These are phyloP conservation scores for Penicillium sp. DNA, from an alignment of 2,329 filamentous ascomycete genomes.

Conservation along the genomic window DNA sequence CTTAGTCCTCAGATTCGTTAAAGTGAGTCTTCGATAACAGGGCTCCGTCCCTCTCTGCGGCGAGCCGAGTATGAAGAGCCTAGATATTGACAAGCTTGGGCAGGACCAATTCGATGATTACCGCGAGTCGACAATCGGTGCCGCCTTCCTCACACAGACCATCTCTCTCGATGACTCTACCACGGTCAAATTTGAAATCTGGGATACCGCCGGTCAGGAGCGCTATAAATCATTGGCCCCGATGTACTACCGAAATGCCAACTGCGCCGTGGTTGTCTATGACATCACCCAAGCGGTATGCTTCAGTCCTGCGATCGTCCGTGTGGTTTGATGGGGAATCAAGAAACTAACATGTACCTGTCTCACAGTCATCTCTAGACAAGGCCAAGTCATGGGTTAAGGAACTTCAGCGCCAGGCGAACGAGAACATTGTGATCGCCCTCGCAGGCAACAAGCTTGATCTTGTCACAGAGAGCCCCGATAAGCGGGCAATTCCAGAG, in stretches of 20 bases:
- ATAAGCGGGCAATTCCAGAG: slow-evolving; percentile 88
- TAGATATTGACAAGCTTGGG: slow-evolving; percentile 10
- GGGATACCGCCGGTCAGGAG: slow-evolving; percentile 98
- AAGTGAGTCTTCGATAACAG: slow-evolving; percentile 62
- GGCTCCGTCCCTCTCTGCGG: not conserved
- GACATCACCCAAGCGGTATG: slow-evolving; percentile 98
- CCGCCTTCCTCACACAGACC: slow-evolving; percentile 97
- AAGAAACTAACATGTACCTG: slow-evolving; percentile 18
- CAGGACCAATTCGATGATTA: slow-evolving; percentile 99
- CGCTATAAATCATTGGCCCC: slow-evolving; percentile 98
- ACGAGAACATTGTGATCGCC: slow-evolving; percentile 99
- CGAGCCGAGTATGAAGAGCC: not conserved
- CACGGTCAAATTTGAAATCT: slow-evolving; percentile 99
- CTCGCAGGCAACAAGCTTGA: slow-evolving; percentile 98
- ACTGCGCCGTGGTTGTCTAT: slow-evolving; percentile 98
- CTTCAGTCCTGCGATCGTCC: slow-evolving; percentile 17
- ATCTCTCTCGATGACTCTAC: slow-evolving; percentile 97
- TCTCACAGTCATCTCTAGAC: slow-evolving; percentile 80
- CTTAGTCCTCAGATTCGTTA: slow-evolving; percentile 96
- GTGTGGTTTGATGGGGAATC: not conserved
- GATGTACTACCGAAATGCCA: slow-evolving; percentile 99
- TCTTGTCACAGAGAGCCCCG: slow-evolving; percentile 88
- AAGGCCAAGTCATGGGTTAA: slow-evolving; percentile 99
- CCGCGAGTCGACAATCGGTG: slow-evolving; percentile 96
- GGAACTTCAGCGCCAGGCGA: slow-evolving; percentile 96